Percentiles rank a stretch among this genome's conserved stretches.
These are phyloP conservation scores for Trichoderma breve DNA, from an alignment of 2,329 filamentous ascomycete species.

Conservation along the genomic window DNA sequence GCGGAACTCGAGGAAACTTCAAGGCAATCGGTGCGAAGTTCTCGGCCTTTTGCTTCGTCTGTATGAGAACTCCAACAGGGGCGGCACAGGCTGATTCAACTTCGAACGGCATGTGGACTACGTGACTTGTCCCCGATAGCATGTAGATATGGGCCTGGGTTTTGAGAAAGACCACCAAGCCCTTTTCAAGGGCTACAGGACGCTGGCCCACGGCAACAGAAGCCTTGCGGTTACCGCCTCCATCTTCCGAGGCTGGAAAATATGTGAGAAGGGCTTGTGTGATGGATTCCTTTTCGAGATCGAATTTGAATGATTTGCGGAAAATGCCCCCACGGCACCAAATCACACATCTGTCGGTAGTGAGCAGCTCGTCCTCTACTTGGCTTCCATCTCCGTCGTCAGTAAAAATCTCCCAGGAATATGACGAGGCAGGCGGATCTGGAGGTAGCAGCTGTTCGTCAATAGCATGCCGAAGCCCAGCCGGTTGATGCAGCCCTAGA, in stretches of 20 bases:
- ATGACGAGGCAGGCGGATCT: constrained; percentile 63
- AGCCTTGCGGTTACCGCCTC: constrained; percentile 22
- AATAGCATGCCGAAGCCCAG: constrained; percentile 78
- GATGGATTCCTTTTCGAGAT: constrained; percentile 81
- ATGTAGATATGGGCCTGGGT: constrained; percentile 94
- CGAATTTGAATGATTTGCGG: constrained; percentile 81
- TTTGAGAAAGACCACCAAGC: constrained; percentile 86
- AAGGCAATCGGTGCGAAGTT: constrained; percentile 51
- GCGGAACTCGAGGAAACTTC: constrained; percentile 63
- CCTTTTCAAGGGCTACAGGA: constrained; percentile 51
- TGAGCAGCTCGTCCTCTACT: constrained; percentile 75
- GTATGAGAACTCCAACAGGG: constrained; percentile 79
- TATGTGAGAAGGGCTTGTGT: constrained; percentile 82
- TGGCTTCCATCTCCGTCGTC: constrained; percentile 41
- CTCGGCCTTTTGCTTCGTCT: constrained; percentile 66
- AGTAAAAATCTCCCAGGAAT: constrained; percentile 68
- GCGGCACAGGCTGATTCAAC: constrained; percentile 83
- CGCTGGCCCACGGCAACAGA: constrained; percentile 13
- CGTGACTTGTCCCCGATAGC: constrained; percentile 80
- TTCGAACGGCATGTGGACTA: constrained; percentile 92
- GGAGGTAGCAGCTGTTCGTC: constrained; percentile 72
- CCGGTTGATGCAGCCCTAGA: constrained; percentile 85
- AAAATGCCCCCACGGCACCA: constrained; percentile 88
- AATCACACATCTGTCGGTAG: constrained; percentile 72
- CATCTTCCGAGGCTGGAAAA: constrained; percentile 61